phyloP scores from a whole-genome alignment of 352 stramenopile genomes.

The Pelagophyceae sp. region DNA sequence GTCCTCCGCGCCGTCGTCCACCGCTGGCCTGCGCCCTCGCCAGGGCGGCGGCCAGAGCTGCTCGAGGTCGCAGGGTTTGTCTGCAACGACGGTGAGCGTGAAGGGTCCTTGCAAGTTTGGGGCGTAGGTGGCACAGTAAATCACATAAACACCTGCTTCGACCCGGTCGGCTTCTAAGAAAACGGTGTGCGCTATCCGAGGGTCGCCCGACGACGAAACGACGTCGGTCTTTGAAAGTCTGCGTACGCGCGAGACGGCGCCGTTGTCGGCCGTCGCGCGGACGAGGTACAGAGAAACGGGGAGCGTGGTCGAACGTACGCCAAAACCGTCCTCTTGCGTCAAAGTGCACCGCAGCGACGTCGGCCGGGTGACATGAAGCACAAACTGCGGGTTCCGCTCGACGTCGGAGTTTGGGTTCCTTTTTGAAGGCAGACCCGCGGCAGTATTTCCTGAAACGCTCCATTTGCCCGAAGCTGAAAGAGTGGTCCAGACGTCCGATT shows the following conservation, averaged over 20 bases:
- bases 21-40: not conserved
- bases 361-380: constrained; percentile 54
- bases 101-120: not conserved
- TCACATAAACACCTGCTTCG: not conserved
- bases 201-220: not conserved
- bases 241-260: not conserved
- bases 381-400: constrained; percentile 73
- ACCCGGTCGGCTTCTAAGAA: not conserved
- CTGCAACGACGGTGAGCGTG: not conserved
- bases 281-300: not conserved
- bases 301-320: too few species aligned
- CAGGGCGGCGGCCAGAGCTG: not conserved
- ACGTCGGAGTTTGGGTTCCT: constrained; percentile 64
- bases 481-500: not conserved
- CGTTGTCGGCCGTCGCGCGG: not conserved
- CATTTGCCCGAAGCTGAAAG: not conserved
- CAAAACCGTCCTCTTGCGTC: too few species aligned
- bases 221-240: not conserved
- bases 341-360: constrained; percentile 28
- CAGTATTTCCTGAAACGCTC: constrained; percentile 38
- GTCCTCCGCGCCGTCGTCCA: too few species aligned
- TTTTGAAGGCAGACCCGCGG: constrained; percentile 61
- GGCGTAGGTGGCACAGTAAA: not conserved
- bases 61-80: not conserved
- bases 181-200: not conserved